Evolutionary conservation across 768 basidiomycete species (phyloP), one percentile per base, ranked within the genome.

Genomic region (Dentipellis fragilis): DNA sequence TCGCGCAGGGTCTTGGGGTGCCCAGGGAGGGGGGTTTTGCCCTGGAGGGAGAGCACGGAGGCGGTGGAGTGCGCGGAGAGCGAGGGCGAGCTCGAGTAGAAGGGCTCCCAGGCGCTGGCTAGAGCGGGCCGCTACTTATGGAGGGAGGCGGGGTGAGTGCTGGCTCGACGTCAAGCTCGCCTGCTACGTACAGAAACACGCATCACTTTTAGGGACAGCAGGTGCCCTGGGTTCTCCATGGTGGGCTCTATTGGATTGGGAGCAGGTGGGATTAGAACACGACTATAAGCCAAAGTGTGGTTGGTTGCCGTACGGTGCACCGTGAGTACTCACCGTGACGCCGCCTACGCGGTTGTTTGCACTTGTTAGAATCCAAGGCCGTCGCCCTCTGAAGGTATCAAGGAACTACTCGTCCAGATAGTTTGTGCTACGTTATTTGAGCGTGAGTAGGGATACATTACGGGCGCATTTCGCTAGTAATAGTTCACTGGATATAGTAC

Each of bases 1-100:
- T 92, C 91, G 37, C 88, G 80, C 12, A 93, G 75, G 1, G 90
- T 91, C 68, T 89, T 92, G 12, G 89, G 90, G 61, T 90, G 84
- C 0, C 82, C 84, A 2, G 79, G 75, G 22, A 92, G 74, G 2
- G 90, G 88, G 1, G 73, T 68, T 49, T 74, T 76, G 1, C 86
- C 87, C 68, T 92, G 88, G 1, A 92, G 73, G 21, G 89, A 92
- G 21, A 84, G 72, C 8, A 90, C 77, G 4, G 87, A 87, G 10
- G 84, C 79, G 29, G 88, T 85, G 1, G 90, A 88, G 62, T 87
- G 86, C 4, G 85, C 84, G 10, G 88, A 89, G 63, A 91, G 87
- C 7, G 87, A 83, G 10, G 88, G 80, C 0, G 86, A 87, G 55
- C 81, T 87, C 8, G 89, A 90, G 68, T 89, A 92, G 68, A 90